Percentiles rank a stretch among this genome's conserved stretches.
Evolutionary conservation across 805 yeast species (phyloP).

Genomic region (Starmerella bombi): DNA sequence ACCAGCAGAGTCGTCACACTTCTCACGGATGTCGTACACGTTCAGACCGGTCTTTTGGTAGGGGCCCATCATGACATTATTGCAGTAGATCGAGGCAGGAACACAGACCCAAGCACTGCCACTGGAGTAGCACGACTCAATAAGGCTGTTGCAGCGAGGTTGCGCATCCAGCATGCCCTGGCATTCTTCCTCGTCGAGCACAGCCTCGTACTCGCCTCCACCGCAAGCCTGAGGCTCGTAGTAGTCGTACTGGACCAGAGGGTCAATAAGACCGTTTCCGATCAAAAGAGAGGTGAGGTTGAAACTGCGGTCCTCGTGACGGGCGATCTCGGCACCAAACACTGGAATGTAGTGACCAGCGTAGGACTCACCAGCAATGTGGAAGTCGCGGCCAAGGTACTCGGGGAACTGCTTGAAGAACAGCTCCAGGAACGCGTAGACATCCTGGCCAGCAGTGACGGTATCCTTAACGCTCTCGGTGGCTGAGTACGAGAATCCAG

Average conservation of each 20-base stretch:
- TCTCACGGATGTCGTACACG: slow-evolving; percentile 75
- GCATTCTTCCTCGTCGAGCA: slow-evolving; percentile 66
- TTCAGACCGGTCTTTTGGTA: slow-evolving; percentile 70
- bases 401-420: slow-evolving; percentile 63
- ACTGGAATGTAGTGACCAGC: slow-evolving; percentile 87
- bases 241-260: slow-evolving; percentile 61
- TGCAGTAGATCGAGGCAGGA: slow-evolving; percentile 82
- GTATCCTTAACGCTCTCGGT: slow-evolving; percentile 52
- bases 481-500: slow-evolving; percentile 57
- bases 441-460: slow-evolving; percentile 72
- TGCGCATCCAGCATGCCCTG: slow-evolving; percentile 46
- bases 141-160: slow-evolving; percentile 61
- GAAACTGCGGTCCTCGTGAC: slow-evolving; percentile 47
- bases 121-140: slow-evolving; percentile 57
- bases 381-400: slow-evolving; percentile 47
- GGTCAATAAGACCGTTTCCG: slow-evolving; percentile 86
- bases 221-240: slow-evolving; percentile 95
- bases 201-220: slow-evolving; percentile 69
- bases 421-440: slow-evolving; percentile 62
- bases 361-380: slow-evolving; percentile 81
- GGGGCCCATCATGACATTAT: slow-evolving; percentile 57
- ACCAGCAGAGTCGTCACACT: slow-evolving; percentile 29
- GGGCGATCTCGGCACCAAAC: slow-evolving; percentile 70
- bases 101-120: slow-evolving; percentile 69
- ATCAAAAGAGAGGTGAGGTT: slow-evolving; percentile 65